Base-by-base conservation (phyloP, 2,329 filamentous ascomycete species). In the Ambrosiella xylebori region DNA sequence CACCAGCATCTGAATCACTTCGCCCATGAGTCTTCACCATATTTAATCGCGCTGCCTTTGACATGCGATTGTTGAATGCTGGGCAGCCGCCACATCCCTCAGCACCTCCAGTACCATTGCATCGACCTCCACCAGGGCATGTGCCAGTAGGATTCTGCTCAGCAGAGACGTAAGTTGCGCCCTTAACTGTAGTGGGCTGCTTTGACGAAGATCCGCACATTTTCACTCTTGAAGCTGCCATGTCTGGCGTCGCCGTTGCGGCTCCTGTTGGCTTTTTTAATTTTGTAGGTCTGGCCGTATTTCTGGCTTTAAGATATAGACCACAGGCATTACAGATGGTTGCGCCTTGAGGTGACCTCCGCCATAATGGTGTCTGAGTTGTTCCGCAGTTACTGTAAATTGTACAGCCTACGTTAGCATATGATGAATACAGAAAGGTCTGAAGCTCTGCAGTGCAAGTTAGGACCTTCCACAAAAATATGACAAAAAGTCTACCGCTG, bases 241-340 rank as follows among this genome's bases (percentile, higher is more conserved):
- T 73, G 73, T 74, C 68, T 27, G 69, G 64, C 50, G 71, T 71
- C 39, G 73, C 66, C 19, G 67, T 63, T 4, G 79, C 69, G 35
- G 77, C 69, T 56, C 74, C 76, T 3, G 81, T 77, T 9, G 85
- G 81, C 61, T 89, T 85, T 71, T 95, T 96, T 59, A 96, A 74
- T 65, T 89, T 95, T 6, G 88, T 93, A 12, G 93, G 93, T 55
- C 93, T 82, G 64, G 88, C 82, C 62, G 91, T 86, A 68, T 97
- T 97, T 63, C 93, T 82, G 8, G 91, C 90, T 70, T 97, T 97
- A 62, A 88, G 76, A 69, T 98, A 98, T 13, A 98, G 77, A 47
- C 93, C 93, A 67, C 93, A 98, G 5, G 93, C 93, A 71, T 98
- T 98, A 73, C 93, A 98, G 61, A 98, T 97, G 36, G 89, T 96